Evolutionary conservation across 352 stramenopile species (phyloP).

Genomic region (Pythium periplocum): DNA sequence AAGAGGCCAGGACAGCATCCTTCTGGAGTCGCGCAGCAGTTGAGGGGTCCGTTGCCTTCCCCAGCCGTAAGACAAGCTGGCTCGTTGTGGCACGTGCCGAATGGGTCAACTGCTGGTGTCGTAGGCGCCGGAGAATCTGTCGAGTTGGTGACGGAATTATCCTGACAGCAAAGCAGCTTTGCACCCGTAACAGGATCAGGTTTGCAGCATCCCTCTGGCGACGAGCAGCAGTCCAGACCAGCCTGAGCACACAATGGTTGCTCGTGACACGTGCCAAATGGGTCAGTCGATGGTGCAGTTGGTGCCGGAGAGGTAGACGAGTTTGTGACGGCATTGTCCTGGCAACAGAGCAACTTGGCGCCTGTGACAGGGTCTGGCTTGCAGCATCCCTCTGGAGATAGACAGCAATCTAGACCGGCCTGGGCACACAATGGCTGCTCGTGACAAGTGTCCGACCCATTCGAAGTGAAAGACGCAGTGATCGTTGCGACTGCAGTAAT

Average conservation of each 20-base stretch:
- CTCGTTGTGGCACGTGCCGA: no score
- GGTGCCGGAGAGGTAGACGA: conserved; percentile 27
- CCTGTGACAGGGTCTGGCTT: conserved; percentile 22
- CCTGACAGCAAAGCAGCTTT: conserved; percentile 25
- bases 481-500: no score
- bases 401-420: conserved; percentile 30
- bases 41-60: no score
- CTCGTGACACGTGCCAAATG: conserved; percentile 12
- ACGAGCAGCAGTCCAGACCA: conserved; percentile 19
- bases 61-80: no score
- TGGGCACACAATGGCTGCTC: conserved; percentile 27
- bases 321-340: conserved; percentile 4
- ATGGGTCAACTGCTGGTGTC: no score
- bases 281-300: background rate
- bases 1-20: no score
- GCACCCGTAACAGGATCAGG: conserved; percentile 11
- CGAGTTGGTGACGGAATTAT: no score
- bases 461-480: conserved; percentile 6
- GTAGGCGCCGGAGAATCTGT: no score
- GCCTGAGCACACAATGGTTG: conserved; percentile 9
- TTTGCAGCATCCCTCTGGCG: conserved; percentile 22
- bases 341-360: conserved; percentile 25
- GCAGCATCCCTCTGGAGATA: conserved; percentile 27
- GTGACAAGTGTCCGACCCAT: conserved; percentile 19
- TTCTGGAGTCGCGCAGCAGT: no score